phyloP scores from a whole-genome alignment of 768 basidiomycete genomes.

The Coprinellus aureogranulatus region DNA sequence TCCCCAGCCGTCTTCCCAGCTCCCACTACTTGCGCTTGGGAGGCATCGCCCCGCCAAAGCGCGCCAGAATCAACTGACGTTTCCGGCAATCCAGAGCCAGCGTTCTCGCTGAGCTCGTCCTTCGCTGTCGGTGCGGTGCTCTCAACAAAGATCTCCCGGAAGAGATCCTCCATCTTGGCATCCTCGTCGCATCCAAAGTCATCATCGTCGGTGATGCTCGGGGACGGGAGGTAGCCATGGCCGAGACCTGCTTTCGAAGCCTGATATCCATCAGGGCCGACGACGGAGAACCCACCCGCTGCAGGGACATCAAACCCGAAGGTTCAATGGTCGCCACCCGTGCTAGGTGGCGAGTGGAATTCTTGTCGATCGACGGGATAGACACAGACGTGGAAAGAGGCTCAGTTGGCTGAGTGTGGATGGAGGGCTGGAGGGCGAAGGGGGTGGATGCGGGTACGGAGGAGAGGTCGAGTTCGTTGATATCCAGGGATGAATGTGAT shows the following conservation, averaged over 20 bases:
- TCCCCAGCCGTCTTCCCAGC: constrained; percentile 7
- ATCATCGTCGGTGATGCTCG: constrained; percentile 19
- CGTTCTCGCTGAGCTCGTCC: constrained; percentile 15
- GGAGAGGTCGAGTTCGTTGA: constrained; percentile 19
- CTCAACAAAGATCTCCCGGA: constrained; percentile 61
- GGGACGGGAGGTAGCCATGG: constrained; percentile 20
- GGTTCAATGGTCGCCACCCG: constrained; percentile 85
- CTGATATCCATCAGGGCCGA: constrained; percentile 12
- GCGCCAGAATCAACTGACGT: constrained; percentile 16
- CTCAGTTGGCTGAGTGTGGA: constrained; percentile 33
- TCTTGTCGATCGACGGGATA: constrained; percentile 29
- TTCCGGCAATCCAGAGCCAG: constrained; percentile 12
- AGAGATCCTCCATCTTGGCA: constrained; percentile 63
- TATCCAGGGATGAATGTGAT: constrained; percentile 37
- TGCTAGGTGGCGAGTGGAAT: constrained; percentile 96
- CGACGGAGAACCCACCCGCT: constrained; percentile 68
- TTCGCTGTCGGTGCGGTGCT: constrained; percentile 42
- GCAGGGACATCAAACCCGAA: constrained; percentile 75
- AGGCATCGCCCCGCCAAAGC: constrained; percentile 13
- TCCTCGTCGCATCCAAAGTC: constrained; percentile 57
- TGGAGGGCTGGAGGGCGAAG: constrained; percentile 32
- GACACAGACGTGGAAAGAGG: constrained; percentile 18
- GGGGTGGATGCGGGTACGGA: constrained; percentile 18
- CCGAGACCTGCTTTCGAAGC: constrained; percentile 2
- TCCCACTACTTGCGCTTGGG: constrained; percentile 19